Base-by-base conservation (phyloP, 139 green algal genomes). In the Micromonas pusilla region DNA sequence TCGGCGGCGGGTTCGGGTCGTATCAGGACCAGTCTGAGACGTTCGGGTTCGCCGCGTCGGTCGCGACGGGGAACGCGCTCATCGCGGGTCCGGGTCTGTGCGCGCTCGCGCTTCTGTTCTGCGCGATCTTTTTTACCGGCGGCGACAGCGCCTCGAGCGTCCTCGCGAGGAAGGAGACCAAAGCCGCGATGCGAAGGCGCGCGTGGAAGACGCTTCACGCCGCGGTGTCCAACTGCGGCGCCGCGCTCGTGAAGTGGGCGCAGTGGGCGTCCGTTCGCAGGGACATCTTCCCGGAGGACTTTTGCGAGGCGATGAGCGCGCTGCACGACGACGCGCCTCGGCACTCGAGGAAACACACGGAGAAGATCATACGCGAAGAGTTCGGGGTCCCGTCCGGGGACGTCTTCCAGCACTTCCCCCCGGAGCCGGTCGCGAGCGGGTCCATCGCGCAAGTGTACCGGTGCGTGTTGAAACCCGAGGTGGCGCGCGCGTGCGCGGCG, bases 321-420 rank as follows among this genome's bases (percentile, higher is more conserved):
- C 87, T 97, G 36, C 91, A 96, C 52, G 89, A 92, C 38, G 65
- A 83, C 0, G 92, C 93, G 20, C 93, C 93, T 64, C 68, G 66
- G 26, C n/a, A 54, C 36, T 45, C 19, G 39, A 76, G 3, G 23
- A 3, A 60, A 64, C 67, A 38, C 23, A 72, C 65, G 13, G 13
- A 13, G 33, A 72, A 16, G 13, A 21, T 72, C 4, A 16, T 26
- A 16, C 30, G 32, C 3, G 38, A 72, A 3, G 26, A 72, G 28
- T 13, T 63, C 70, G 70, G 70, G 3, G 52, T 21, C 9, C 26
- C 63, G 13, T 32, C 19, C 26, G 63, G 19, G 26, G 68, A 72
- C 19, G n/a, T 76, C 6, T 76, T 76, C 19, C 9, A 72, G 37
- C 34, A 33, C 19, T 76, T 76, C 70, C 37, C n/a, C 9, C 9